These are phyloP conservation scores for Pseudogymnoascus destructans DNA, from an alignment of 2,329 filamentous ascomycete genomes.

Conservation along the genomic window DNA sequence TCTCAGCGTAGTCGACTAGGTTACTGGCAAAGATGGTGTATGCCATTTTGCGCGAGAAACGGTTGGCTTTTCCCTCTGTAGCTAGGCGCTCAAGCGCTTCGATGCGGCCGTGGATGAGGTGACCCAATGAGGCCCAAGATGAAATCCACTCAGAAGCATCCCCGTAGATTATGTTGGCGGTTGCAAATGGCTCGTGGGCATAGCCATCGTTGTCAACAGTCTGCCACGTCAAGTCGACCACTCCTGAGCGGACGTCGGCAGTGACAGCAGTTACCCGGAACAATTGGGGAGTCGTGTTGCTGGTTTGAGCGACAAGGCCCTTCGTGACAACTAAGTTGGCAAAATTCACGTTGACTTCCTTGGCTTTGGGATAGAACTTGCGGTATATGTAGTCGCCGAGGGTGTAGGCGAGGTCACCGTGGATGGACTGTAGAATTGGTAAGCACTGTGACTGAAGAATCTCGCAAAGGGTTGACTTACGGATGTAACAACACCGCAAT, in stretches of 20 bases:
- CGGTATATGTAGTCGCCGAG: conserved; percentile 41
- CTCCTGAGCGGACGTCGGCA: conserved; percentile 12
- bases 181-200: conserved; percentile 28
- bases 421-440: conserved; percentile 36
- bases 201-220: conserved; percentile 28
- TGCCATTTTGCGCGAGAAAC: conserved; percentile 36
- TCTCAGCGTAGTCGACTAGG: conserved; percentile 17
- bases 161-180: conserved; percentile 36
- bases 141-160: conserved; percentile 34
- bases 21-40: conserved; percentile 17
- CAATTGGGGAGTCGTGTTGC: conserved; percentile 23
- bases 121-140: conserved; percentile 40
- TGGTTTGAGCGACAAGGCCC: conserved; percentile 25
- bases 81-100: conserved; percentile 33
- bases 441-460: conserved; percentile 19
- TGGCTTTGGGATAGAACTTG: conserved; percentile 29
- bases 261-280: conserved; percentile 15
- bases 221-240: conserved; percentile 20
- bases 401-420: conserved; percentile 47
- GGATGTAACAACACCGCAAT: conserved; percentile 32
- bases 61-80: conserved; percentile 40
- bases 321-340: conserved; percentile 28
- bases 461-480: conserved; percentile 26
- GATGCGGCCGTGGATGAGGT: conserved; percentile 36
- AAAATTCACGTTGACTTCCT: conserved; percentile 27